Evolutionary conservation across 1,284 basidiomycete genomes (phyloP).

Genomic region (Golubevia sp.): DNA sequence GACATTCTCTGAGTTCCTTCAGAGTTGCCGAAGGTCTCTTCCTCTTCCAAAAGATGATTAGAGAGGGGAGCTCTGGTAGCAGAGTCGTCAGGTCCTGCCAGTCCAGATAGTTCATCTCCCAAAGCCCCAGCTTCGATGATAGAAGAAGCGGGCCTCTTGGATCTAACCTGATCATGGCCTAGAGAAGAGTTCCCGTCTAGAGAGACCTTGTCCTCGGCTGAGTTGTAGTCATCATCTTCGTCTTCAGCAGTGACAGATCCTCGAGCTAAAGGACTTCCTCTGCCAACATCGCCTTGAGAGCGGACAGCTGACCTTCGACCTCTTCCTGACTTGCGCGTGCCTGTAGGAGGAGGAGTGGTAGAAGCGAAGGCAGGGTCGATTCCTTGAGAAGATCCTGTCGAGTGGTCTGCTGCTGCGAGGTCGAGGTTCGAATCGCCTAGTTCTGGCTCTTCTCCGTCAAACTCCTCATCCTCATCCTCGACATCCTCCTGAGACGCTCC

Average conservation of each 20-base stretch:
- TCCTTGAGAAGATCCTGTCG: slow-evolving; percentile 11
- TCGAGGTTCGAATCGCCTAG: slow-evolving; percentile 23
- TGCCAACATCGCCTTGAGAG: slow-evolving; percentile 13
- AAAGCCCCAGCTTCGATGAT: slow-evolving; percentile 30
- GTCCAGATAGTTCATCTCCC: slow-evolving; percentile 27
- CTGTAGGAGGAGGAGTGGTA: slow-evolving; percentile 17
- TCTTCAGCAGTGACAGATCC: slow-evolving; percentile 12
- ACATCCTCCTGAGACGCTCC: background rate
- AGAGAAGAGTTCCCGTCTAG: slow-evolving; percentile 16
- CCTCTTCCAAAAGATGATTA: slow-evolving; percentile 3
- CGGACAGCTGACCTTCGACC: background rate
- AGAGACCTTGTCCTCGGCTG: slow-evolving; percentile 9
- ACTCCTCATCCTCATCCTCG: background rate
- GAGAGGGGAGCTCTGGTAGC: slow-evolving; percentile 16
- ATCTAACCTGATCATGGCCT: slow-evolving; percentile 21
- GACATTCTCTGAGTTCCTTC: slow-evolving; percentile 3
- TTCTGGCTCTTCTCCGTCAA: background rate
- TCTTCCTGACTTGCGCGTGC: slow-evolving; percentile 12
- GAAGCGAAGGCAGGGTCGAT: slow-evolving; percentile 42
- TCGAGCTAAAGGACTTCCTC: slow-evolving; percentile 34
- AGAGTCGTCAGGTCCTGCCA: slow-evolving; percentile 12
- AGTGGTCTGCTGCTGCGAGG: slow-evolving; percentile 10
- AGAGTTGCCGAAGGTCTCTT: slow-evolving; percentile 4
- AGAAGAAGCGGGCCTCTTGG: slow-evolving; percentile 21
- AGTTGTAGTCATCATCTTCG: slow-evolving; percentile 15